phyloP scores from a whole-genome alignment of 2,329 filamentous ascomycete species.

The Chaetomiaceae sp. region DNA sequence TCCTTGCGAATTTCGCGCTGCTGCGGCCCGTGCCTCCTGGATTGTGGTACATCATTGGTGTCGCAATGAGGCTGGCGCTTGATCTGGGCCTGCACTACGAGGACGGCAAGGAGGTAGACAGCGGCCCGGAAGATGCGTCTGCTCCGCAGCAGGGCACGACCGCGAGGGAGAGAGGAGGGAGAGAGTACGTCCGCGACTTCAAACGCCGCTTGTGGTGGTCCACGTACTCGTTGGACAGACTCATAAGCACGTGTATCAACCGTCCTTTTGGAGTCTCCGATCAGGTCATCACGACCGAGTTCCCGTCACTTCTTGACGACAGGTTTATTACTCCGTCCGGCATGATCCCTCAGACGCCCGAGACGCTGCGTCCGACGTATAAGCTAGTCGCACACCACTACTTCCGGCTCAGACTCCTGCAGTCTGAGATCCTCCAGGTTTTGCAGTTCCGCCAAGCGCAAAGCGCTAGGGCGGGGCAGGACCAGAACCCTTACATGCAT shows the following conservation, averaged over 20 bases:
- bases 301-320: slow-evolving; percentile 84
- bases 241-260: slow-evolving; percentile 90
- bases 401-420: slow-evolving; percentile 77
- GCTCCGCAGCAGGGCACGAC: slow-evolving; percentile 33
- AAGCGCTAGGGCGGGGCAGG: slow-evolving; percentile 62
- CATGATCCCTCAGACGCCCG: slow-evolving; percentile 55
- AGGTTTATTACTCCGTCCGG: slow-evolving; percentile 77
- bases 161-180: slow-evolving; percentile 53
- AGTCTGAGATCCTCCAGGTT: slow-evolving; percentile 93
- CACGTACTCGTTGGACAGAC: slow-evolving; percentile 88
- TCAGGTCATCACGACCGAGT: slow-evolving; percentile 91
- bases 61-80: slow-evolving; percentile 82
- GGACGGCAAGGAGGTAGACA: slow-evolving; percentile 62
- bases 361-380: slow-evolving; percentile 65
- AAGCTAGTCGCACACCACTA: slow-evolving; percentile 91
- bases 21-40: slow-evolving; percentile 87
- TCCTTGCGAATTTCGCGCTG: slow-evolving; percentile 86
- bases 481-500: slow-evolving; percentile 68
- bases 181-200: slow-evolving; percentile 81
- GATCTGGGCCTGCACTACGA: slow-evolving; percentile 92
- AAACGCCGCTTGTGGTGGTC: slow-evolving; percentile 92
- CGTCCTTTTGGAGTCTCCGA: slow-evolving; percentile 93
- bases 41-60: slow-evolving; percentile 94
- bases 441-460: slow-evolving; percentile 88
- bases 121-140: slow-evolving; percentile 48